Base-by-base conservation (phyloP, 148 eudicot species). In the Persicaria maculosa region DNA sequence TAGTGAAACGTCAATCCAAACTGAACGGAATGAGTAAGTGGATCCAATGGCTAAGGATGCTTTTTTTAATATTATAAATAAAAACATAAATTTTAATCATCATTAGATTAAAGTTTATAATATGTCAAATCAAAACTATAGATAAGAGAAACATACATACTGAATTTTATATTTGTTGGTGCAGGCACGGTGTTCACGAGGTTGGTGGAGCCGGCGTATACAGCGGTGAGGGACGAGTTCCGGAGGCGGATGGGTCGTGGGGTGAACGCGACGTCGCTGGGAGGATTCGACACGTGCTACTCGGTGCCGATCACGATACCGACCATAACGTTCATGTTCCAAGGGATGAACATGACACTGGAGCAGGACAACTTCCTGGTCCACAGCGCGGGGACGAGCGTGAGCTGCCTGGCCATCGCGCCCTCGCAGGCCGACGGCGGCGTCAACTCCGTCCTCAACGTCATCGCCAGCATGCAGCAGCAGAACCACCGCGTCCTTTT, bases 221-320 rank as follows among this genome's bases (percentile, higher is more conserved):
- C 36, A 0, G 95, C 91, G 1, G 89, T 93, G 11, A 58, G 95
- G 6, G 83, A 89, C 70, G 98, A 90, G 80, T 83, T 89, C 76
- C 75, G 92, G 8, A 77, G 83, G 9, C 80, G 93, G 14, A 85
- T 91, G 83, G 86, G 87, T 2, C 70, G 43, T 19, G 70, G 43
- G 46, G 70, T 4, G 70, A 78, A 72, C 6, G 86, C 87, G 44
- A 76, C 78, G 2, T 85, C 97, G 10, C 80, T 93, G 20, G 98
- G 98, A 0, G 97, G 95, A 0, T 91, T 91, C 74, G 97, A 93
- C 84, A 93, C 97, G 6, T 93, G 97, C 73, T 90, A 90, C 86
- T 78, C 79, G 6, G 80, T 59, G 15, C 86, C 93, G 0, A 75
- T 90, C 36, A 87, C 71, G 0, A 57, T 91, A 4, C 98, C 98